phyloP scores from a whole-genome alignment of 75 land plant species.

The Picea glauca region DNA sequence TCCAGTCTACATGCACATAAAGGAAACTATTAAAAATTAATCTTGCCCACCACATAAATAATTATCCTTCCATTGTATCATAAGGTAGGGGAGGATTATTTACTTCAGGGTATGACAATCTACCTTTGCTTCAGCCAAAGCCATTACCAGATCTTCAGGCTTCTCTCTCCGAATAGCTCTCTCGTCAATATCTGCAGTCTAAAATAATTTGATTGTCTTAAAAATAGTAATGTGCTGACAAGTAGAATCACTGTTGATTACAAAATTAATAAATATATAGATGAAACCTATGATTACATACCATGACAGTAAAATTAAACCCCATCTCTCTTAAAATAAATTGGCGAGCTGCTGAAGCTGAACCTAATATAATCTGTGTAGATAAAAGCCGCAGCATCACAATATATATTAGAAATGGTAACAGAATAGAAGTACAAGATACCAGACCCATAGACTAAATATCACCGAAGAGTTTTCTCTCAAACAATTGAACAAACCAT shows the following conservation, averaged over 20 bases:
- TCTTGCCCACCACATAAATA: neutral
- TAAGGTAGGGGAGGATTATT: neutral
- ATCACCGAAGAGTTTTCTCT: no score
- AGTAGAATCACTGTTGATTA: neutral
- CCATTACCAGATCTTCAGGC: constrained; percentile 90
- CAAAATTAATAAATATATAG: neutral
- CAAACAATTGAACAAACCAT: no score
- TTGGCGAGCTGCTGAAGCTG: constrained; percentile 60
- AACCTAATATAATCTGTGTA: constrained; percentile 76
- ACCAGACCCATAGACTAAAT: no score
- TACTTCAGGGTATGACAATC: neutral
- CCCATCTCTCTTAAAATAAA: constrained; percentile 82
- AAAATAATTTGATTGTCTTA: constrained; percentile 8
- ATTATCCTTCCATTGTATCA: neutral
- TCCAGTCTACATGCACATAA: neutral
- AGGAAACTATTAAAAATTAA: neutral
- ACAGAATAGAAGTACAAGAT: no score
- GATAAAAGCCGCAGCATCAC: neutral
- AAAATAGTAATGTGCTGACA: neutral
- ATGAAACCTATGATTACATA: constrained; percentile 10
- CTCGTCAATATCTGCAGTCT: constrained; percentile 93
- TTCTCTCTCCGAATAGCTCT: constrained; percentile 70
- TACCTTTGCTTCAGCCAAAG: constrained; percentile 89
- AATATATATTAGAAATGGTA: no score
- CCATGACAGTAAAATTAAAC: constrained; percentile 63